Evolutionary conservation across 805 yeast species (phyloP).

Genomic region (Suhomyces sp.): DNA sequence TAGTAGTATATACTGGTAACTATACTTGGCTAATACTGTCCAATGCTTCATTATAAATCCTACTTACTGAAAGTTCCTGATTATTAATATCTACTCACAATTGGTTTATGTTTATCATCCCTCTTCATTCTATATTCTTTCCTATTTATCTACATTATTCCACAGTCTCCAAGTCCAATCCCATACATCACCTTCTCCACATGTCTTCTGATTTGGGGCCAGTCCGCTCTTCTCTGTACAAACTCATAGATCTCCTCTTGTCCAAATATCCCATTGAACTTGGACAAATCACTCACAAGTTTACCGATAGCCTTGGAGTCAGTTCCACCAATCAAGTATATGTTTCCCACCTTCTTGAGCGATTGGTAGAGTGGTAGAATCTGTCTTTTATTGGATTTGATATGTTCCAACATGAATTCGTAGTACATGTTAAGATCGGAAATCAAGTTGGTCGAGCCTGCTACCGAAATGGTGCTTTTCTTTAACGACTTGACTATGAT

Average conservation of each 20-base stretch:
- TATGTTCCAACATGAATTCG: slow-evolving; percentile 55
- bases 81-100: too few relatives aligned
- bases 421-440: slow-evolving; percentile 79
- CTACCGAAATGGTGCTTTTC: slow-evolving; percentile 64
- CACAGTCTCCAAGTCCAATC: slow-evolving; percentile 75
- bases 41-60: too few relatives aligned
- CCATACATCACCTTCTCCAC: slow-evolving; percentile 98
- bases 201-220: slow-evolving; percentile 71
- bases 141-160: slow-evolving; percentile 41
- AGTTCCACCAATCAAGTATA: slow-evolving; percentile 66
- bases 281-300: slow-evolving; percentile 75
- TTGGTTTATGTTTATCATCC: too few relatives aligned
- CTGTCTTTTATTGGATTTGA: slow-evolving; percentile 59
- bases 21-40: too few relatives aligned
- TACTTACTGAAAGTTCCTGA: too few relatives aligned
- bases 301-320: slow-evolving; percentile 85
- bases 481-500: slow-evolving; percentile 76
- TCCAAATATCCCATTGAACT: slow-evolving; percentile 84
- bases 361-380: slow-evolving; percentile 77
- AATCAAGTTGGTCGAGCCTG: slow-evolving; percentile 81
- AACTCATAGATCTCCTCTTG: slow-evolving; percentile 95
- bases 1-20: too few relatives aligned
- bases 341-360: slow-evolving; percentile 78
- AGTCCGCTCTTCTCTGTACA: slow-evolving; percentile 83
- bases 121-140: too few relatives aligned